Evolutionary conservation across 2,329 filamentous ascomycete species (phyloP).

Genomic region (Hypoxylon sp.): DNA sequence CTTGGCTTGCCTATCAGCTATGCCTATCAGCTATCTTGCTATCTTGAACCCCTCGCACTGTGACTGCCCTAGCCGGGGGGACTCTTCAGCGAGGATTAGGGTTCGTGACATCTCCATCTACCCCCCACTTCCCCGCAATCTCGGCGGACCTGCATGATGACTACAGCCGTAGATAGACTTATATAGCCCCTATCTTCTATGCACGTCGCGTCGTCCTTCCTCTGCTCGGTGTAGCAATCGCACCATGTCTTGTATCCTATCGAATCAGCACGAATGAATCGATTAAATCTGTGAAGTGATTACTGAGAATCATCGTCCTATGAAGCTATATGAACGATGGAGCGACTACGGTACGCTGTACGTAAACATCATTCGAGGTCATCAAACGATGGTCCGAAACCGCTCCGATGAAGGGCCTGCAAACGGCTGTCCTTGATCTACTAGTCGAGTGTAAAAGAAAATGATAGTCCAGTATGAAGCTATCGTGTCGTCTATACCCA

Average conservation of each 20-base stretch:
- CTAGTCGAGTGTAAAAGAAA: slow-evolving; percentile 12
- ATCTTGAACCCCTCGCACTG: neutral
- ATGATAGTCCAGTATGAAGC: slow-evolving; percentile 14
- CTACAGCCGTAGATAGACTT: no score
- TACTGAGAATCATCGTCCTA: neutral
- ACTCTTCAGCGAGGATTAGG: neutral
- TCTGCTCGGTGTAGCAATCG: slow-evolving; percentile 6
- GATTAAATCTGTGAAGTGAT: neutral
- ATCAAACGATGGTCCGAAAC: slow-evolving; percentile 17
- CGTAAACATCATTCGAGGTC: slow-evolving; percentile 7
- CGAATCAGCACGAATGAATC: neutral
- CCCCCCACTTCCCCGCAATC: slow-evolving; percentile 30
- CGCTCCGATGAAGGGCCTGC: slow-evolving; percentile 19
- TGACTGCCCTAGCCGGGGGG: neutral
- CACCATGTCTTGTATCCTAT: neutral
- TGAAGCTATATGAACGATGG: neutral
- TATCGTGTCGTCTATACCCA: slow-evolving; percentile 2
- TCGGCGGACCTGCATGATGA: neutral
- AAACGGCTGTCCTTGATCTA: neutral
- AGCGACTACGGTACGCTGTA: neutral
- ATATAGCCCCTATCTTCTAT: no score
- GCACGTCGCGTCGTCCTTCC: slow-evolving; percentile 31
- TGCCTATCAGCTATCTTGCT: neutral
- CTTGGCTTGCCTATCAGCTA: neutral
- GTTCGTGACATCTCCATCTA: neutral